These are phyloP conservation scores for Xanthoparmelia taractica DNA, from an alignment of 495 filamentous ascomycete species.

Conservation along the genomic window DNA sequence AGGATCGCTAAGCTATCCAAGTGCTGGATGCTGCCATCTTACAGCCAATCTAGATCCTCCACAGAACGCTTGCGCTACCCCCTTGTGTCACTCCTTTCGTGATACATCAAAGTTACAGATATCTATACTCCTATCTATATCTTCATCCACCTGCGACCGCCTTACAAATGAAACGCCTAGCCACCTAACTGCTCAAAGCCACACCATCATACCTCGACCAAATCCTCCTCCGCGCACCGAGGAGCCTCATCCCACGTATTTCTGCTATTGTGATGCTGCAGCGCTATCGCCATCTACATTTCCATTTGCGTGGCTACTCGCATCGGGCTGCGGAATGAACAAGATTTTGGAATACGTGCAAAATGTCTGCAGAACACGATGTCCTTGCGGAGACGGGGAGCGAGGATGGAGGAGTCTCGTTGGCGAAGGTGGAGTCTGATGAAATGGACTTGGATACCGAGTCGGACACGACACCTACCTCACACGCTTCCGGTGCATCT, in stretches of 20 bases:
- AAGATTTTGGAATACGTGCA: background rate
- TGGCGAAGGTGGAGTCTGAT: slow-evolving; percentile 13
- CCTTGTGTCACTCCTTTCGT: background rate
- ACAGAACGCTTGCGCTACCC: background rate
- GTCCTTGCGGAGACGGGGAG: slow-evolving; percentile 13
- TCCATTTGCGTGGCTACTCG: background rate
- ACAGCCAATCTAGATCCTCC: background rate
- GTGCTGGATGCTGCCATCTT: background rate
- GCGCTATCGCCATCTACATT: background rate
- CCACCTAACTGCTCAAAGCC: background rate
- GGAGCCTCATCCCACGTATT: background rate
- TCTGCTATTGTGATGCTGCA: background rate
- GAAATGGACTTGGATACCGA: slow-evolving; percentile 11
- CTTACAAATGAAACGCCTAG: background rate
- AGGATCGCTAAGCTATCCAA: background rate
- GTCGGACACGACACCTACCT: slow-evolving; percentile 11
- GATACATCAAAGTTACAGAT: background rate
- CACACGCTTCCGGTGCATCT: slow-evolving; percentile 7
- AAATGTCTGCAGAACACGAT: slow-evolving; percentile 10
- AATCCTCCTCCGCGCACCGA: background rate
- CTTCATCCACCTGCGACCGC: background rate
- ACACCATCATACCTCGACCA: background rate
- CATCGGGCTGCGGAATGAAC: background rate
- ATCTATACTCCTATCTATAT: background rate
- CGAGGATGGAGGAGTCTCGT: slow-evolving; percentile 16